phyloP scores from a whole-genome alignment of 2,329 filamentous ascomycete species.

The Bretziella fagacearum region DNA sequence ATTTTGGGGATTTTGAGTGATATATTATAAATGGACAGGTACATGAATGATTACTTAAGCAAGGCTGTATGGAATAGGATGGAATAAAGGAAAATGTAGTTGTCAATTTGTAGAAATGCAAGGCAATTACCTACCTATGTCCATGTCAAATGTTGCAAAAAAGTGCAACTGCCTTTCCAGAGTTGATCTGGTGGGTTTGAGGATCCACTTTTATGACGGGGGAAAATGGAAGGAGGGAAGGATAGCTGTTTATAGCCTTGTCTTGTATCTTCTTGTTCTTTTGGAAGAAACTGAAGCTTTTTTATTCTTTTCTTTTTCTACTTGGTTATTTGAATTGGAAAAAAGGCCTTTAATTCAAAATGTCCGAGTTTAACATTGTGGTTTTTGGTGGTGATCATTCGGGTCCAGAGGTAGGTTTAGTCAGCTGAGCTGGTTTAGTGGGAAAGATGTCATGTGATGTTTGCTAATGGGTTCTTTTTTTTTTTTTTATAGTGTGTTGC shows the following conservation, averaged over 20 bases:
- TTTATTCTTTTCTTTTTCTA: not conserved
- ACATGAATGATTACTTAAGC: no score
- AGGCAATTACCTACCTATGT: no score
- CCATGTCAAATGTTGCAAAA: no score
- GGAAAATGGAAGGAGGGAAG: not conserved
- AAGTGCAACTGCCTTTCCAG: no score
- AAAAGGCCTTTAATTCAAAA: slow-evolving; percentile 23
- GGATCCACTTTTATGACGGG: not conserved
- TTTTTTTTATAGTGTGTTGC: slow-evolving; percentile 44
- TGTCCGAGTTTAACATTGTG: slow-evolving; percentile 61
- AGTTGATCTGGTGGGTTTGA: no score
- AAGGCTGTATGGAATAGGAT: no score
- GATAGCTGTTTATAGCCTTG: slow-evolving; percentile 27
- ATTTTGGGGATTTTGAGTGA: no score
- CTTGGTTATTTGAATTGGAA: not conserved
- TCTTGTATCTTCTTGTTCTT: slow-evolving; percentile 12
- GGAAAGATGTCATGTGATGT: not conserved
- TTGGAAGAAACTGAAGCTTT: not conserved
- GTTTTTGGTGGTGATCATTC: slow-evolving; percentile 73
- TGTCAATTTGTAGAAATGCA: no score
- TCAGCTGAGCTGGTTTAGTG: not conserved
- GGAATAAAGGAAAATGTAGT: no score
- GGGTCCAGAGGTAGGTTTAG: slow-evolving; percentile 55
- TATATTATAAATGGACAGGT: no score
- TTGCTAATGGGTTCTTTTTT: not conserved